A percentile compares a stretch with the other conserved stretches of the same genome.
phyloP scores from a whole-genome alignment of 2,329 filamentous ascomycete species.

The Lachnellula occidentalis region DNA sequence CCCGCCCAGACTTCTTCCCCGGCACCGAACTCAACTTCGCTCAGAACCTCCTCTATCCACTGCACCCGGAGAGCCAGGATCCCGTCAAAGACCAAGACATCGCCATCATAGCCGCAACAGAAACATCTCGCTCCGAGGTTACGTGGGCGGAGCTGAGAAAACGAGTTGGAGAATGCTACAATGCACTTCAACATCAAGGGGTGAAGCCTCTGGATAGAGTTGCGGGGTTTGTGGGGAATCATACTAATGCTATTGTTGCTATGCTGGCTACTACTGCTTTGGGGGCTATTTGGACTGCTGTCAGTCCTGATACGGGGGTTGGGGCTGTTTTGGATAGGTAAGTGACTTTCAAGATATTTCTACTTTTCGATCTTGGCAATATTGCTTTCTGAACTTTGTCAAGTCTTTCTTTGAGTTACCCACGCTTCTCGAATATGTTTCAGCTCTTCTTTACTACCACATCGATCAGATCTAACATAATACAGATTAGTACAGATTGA shows the following conservation, averaged over 20 bases:
- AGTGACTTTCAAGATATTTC: background rate
- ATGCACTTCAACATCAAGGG: conserved; percentile 61
- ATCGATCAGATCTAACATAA: background rate
- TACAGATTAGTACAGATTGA: conserved; percentile 66
- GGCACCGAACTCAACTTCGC: conserved; percentile 83
- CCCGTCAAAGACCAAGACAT: conserved; percentile 31
- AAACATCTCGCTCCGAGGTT: conserved; percentile 52
- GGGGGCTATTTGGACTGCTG: conserved; percentile 87
- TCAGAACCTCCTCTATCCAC: conserved; percentile 86
- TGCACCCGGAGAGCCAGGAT: conserved; percentile 43
- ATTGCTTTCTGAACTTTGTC: no score
- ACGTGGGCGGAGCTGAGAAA: conserved; percentile 80
- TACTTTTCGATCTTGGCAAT: background rate
- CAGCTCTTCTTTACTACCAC: background rate
- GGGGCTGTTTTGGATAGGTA: conserved; percentile 79
- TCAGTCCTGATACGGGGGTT: conserved; percentile 88
- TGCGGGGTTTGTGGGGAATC: conserved; percentile 82
- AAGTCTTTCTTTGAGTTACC: no score
- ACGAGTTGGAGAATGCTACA: conserved; percentile 67
- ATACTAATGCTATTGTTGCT: conserved; percentile 78
- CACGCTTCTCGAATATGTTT: no score
- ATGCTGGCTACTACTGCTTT: conserved; percentile 80
- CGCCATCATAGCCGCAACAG: conserved; percentile 78
- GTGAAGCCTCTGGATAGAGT: conserved; percentile 52
- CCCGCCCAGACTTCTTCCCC: conserved; percentile 79